Evolutionary conservation across 306 rosid genomes (phyloP), one percentile per base, ranked within the genome.

Genomic region (Geum urbanum): DNA sequence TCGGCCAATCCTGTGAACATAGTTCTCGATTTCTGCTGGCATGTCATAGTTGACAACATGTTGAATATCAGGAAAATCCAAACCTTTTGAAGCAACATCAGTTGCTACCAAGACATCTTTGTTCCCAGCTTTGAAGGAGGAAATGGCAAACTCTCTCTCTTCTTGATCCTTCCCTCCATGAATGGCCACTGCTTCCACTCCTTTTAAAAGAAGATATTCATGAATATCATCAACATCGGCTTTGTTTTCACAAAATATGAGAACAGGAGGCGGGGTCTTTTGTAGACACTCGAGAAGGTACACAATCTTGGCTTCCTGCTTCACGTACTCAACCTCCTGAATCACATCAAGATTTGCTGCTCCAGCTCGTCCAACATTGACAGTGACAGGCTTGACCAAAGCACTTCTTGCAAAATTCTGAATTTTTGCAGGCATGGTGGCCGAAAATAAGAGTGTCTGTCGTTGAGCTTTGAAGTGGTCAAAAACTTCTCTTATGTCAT

Each of bases 111-210:
- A 83, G 76, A 94, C 95, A 80, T 94, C 97, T 83, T 94, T 94
- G 82, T 82, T 83, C 63, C 97, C 83, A 10, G 91, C 81, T 81
- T 94, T 94, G 61, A 88, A 90, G 50, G 96, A 63, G 44, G 96
- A 66, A 70, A 94, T 88, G 44, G 98, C 88, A 59, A 85, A 86
- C 80, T 90, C 97, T 80, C 96, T 88, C 77, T 88, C 98, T 72
- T 88, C 97, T 82, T 92, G 98, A 85, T 90, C 97, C 78, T 90
- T 92, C 67, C 98, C 98, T 76, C 97, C 96, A 55, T 92, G 98
- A 71, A 92, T 74, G 63, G 98, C 92, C 85, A 92, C 96, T 14
- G 92, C 97, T 85, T 90, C 97, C 14, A 92, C 97, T 74, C 98
- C 98, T 84, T 90, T 92, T 77, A 90, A 70, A 66, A 90, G 96